Percentiles rank a stretch among this genome's conserved stretches.
Evolutionary conservation across 2,329 filamentous ascomycete genomes (phyloP).

Genomic region (Alternaria sp.): DNA sequence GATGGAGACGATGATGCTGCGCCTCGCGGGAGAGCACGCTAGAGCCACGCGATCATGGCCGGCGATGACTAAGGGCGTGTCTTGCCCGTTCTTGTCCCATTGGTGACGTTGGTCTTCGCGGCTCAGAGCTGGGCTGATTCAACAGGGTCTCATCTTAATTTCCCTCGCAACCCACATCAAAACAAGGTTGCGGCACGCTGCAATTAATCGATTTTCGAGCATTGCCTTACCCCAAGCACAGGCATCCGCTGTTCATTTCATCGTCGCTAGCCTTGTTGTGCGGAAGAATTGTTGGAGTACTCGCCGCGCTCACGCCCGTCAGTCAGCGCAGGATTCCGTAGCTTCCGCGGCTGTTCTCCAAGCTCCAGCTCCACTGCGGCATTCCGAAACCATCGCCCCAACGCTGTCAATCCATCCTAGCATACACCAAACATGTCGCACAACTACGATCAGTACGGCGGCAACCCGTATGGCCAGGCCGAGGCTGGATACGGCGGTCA

Average conservation of each 20-base stretch:
- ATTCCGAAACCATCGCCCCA: conserved; percentile 25
- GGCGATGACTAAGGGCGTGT: conserved; percentile 6
- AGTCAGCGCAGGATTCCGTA: conserved; percentile 33
- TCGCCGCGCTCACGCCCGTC: conserved; percentile 11
- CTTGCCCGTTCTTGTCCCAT: not conserved
- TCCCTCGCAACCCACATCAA: conserved; percentile 21
- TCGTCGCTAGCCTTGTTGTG: conserved; percentile 12
- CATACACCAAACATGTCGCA: conserved; percentile 38
- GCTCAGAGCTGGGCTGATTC: conserved; percentile 22
- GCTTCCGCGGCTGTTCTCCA: conserved; percentile 34
- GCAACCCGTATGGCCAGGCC: conserved; percentile 18
- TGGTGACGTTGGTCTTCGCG: conserved; percentile 19
- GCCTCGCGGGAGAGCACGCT: conserved; percentile 5
- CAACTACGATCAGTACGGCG: conserved; percentile 62
- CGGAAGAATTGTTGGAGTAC: conserved; percentile 2
- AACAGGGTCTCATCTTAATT: conserved; percentile 21
- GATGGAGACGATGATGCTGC: not conserved
- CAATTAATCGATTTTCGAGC: conserved; percentile 10
- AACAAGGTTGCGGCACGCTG: conserved; percentile 20
- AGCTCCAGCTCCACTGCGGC: conserved; percentile 33
- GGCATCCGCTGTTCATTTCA: conserved; percentile 7
- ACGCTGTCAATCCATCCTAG: conserved; percentile 16
- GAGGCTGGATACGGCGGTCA: conserved; percentile 15
- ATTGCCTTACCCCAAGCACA: not conserved
- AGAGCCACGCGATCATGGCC: not conserved